A percentile compares a stretch with the other conserved stretches of the same genome.
These are phyloP conservation scores for Tremella yokohamensis DNA, from an alignment of 768 basidiomycete genomes.

Conservation along the genomic window DNA sequence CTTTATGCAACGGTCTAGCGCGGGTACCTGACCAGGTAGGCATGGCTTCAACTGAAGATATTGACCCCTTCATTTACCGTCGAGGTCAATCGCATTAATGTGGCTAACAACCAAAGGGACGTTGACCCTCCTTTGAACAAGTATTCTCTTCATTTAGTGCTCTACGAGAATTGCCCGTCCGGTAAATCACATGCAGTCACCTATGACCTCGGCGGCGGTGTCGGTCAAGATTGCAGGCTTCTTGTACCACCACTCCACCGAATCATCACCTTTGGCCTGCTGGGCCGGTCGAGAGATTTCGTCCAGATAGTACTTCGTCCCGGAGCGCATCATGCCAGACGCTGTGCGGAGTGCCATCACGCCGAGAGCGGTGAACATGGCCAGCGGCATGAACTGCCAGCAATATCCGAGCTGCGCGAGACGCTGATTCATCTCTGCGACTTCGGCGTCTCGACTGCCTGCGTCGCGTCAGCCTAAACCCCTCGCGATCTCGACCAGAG, in stretches of 20 bases:
- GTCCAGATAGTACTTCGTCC: conserved; percentile 4
- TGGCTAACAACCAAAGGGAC: too few species aligned
- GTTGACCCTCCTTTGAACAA: too few species aligned
- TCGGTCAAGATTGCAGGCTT: conserved; percentile 10
- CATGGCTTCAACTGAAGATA: too few species aligned
- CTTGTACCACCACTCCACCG: conserved; percentile 10
- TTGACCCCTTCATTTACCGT: too few species aligned
- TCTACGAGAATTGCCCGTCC: too few species aligned
- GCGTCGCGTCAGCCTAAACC: too few species aligned
- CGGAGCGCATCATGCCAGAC: neutral
- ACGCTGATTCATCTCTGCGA: neutral
- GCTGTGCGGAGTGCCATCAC: conserved; percentile 3
- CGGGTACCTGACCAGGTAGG: too few species aligned
- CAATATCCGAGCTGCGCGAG: conserved; percentile 10
- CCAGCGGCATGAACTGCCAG: conserved; percentile 10
- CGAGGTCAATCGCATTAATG: too few species aligned
- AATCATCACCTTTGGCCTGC: neutral
- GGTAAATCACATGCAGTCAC: conserved; percentile 9
- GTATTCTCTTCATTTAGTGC: too few species aligned
- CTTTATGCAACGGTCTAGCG: too few species aligned
- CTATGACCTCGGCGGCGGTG: conserved; percentile 13
- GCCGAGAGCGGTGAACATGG: conserved; percentile 7
- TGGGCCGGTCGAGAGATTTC: conserved; percentile 7
- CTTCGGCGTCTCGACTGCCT: too few species aligned
- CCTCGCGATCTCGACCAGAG: too few species aligned